Conservation (phyloP, 371 early-diverging fungal species). For the Mucor saturninus region DNA sequence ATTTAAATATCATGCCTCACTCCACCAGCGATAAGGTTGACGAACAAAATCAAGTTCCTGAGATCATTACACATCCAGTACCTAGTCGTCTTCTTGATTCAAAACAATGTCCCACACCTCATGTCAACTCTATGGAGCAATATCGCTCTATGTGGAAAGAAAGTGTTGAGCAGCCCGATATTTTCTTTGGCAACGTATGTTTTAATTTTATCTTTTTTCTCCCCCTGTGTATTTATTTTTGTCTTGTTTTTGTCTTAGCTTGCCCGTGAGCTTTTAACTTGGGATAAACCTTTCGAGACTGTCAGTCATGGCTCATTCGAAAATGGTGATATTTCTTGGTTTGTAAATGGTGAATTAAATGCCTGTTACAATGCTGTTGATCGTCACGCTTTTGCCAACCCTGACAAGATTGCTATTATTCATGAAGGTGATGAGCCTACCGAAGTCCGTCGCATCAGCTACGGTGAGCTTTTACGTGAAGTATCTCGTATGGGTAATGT, state of each 20-base stretch:
- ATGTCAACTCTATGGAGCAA: constrained; percentile 32
- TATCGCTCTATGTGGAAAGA: constrained; percentile 73
- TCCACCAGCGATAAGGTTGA: constrained; percentile 5
- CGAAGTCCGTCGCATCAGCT: constrained; percentile 73
- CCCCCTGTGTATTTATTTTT: constrained; percentile 35
- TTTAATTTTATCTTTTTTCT: not conserved
- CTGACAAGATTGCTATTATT: constrained; percentile 83
- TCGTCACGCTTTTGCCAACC: constrained; percentile 81
- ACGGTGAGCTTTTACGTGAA: constrained; percentile 74
- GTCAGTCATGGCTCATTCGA: constrained; percentile 68
- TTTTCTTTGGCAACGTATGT: constrained; percentile 76
- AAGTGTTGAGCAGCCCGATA: constrained; percentile 69
- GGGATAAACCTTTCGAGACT: constrained; percentile 77
- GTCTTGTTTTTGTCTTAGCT: constrained; percentile 55
- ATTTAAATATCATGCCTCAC: constrained; percentile 13
- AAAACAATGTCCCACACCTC: constrained; percentile 1
- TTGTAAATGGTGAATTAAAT: constrained; percentile 92
- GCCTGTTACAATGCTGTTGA: constrained; percentile 98
- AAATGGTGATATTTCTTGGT: constrained; percentile 90
- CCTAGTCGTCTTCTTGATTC: constrained; percentile 15
- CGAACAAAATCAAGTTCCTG: not conserved
- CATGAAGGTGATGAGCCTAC: constrained; percentile 89
- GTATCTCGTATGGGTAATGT: constrained; percentile 85
- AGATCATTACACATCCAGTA: constrained; percentile 26
- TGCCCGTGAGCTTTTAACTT: constrained; percentile 74